These are phyloP conservation scores for Paramecium pentaurelia DNA, from an alignment of 73 alveolate genomes.

Conservation along the genomic window DNA sequence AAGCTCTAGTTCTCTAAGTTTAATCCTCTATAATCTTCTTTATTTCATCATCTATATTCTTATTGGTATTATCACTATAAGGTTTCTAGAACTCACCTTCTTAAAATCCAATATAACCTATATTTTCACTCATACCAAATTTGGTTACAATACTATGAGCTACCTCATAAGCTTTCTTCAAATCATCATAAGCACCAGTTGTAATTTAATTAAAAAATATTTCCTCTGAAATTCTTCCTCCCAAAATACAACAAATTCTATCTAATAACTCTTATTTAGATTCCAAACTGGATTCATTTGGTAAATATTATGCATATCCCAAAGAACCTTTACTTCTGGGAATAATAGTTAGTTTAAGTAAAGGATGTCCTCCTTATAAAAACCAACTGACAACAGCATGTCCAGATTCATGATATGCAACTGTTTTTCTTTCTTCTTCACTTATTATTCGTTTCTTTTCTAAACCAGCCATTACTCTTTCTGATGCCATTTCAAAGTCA, in stretches of 20 bases:
- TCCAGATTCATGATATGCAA: conserved; percentile 80
- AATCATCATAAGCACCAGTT: conserved; percentile 67
- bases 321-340: conserved; percentile 93
- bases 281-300: conserved; percentile 81
- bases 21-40: conserved; percentile 46
- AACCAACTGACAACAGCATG: conserved; percentile 86
- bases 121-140: conserved; percentile 76
- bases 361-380: conserved; percentile 85
- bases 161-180: conserved; percentile 78
- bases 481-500: conserved; percentile 72
- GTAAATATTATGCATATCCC: conserved; percentile 87
- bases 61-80: conserved; percentile 72
- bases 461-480: conserved; percentile 72
- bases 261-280: conserved; percentile 78
- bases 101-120: conserved; percentile 71
- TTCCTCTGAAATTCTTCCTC: conserved; percentile 92
- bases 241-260: conserved; percentile 81
- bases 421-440: conserved; percentile 65
- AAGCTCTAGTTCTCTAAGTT: conserved; percentile 40
- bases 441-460: conserved; percentile 61
- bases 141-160: conserved; percentile 71
- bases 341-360: conserved; percentile 83
- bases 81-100: conserved; percentile 78
- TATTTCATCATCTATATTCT: conserved; percentile 64
- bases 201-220: conserved; percentile 77